These are phyloP conservation scores for Crithidia brevicula DNA, from an alignment of 208 protist species.

Conservation along the genomic window DNA sequence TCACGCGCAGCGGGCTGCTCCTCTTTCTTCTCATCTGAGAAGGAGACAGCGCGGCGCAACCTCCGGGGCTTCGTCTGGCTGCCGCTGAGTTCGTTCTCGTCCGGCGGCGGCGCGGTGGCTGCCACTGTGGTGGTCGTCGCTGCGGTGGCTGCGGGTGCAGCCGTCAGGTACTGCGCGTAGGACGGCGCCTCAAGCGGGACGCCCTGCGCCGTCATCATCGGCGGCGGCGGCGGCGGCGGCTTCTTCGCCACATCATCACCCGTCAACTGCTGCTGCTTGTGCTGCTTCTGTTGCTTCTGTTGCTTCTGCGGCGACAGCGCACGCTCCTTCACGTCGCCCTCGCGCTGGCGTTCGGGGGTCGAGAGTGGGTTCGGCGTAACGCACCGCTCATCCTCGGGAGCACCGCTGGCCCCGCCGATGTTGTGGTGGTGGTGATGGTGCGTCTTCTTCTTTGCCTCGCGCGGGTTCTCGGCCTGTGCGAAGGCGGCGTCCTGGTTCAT, in stretches of 20 bases:
- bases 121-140: background rate
- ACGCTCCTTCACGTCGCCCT: background rate
- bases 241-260: background rate
- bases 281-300: no score
- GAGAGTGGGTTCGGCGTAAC: background rate
- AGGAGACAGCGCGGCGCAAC: background rate
- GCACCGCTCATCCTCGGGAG: background rate
- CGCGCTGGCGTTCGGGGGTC: background rate
- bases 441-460: background rate
- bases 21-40: background rate
- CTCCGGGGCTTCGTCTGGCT: background rate
- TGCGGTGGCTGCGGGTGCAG: background rate
- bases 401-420: background rate
- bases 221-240: background rate
- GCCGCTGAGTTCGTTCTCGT: background rate
- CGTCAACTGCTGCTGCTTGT: conserved; percentile 1
- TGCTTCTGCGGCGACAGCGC: no score
- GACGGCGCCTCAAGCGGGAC: background rate
- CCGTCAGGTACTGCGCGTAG: background rate
- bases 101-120: background rate
- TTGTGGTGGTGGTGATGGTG: background rate
- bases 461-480: background rate
- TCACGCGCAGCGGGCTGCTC: no score
- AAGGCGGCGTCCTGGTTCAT: conserved; percentile 2
- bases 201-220: background rate